Evolutionary conservation across 192 early-diverging fungal genomes (phyloP).

Genomic region (Coemansia sp.): DNA sequence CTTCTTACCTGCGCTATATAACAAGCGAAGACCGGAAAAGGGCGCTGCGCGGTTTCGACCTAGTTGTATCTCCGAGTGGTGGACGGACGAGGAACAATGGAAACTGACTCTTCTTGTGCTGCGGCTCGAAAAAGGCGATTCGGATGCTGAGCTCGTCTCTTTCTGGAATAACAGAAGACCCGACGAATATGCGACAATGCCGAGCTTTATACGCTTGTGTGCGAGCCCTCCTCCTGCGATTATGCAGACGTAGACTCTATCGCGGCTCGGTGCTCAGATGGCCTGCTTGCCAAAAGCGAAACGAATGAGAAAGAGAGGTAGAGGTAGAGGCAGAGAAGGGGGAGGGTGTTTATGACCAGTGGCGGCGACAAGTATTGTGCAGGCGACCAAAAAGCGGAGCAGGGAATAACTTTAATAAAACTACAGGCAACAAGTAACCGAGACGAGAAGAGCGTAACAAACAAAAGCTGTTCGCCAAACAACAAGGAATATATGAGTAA

Average conservation of each 20-base stretch:
- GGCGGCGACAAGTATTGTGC: not conserved
- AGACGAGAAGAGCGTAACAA: not conserved
- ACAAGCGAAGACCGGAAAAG: not conserved
- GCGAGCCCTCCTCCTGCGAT: not conserved
- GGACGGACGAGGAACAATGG: not conserved
- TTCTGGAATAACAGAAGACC: not conserved
- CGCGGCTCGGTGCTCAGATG: not conserved
- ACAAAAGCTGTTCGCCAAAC: not conserved
- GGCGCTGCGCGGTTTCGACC: not conserved
- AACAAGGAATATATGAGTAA: not conserved
- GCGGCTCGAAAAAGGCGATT: not conserved
- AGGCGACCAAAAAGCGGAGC: not conserved
- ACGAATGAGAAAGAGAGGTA: not conserved
- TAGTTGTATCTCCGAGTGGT: not conserved
- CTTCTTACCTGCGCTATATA: not conserved
- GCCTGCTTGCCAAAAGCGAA: not conserved
- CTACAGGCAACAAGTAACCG: conserved; percentile 1
- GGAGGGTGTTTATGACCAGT: not conserved
- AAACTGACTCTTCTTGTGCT: not conserved
- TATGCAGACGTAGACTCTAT: not conserved
- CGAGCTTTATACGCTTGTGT: not conserved
- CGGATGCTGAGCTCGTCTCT: not conserved
- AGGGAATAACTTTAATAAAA: conserved; percentile 3
- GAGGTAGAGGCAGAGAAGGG: no score
- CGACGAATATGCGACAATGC: not conserved